A percentile compares a stretch with the other conserved stretches of the same genome.
Conservation (phyloP, 2,329 filamentous ascomycete genomes). For the Neoascochyta sp. region DNA sequence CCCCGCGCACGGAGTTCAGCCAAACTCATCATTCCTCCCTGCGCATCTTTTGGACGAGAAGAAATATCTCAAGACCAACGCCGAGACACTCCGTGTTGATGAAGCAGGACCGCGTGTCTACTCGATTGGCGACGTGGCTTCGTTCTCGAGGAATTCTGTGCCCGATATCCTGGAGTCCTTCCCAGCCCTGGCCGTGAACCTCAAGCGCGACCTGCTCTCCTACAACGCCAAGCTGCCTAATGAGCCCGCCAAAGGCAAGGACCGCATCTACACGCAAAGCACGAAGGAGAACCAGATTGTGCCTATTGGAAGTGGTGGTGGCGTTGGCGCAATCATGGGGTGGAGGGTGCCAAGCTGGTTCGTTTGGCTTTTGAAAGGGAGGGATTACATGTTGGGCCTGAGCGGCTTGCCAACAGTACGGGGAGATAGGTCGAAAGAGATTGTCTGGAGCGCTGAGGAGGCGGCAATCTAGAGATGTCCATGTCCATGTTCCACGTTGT, state of each 20-base stretch:
- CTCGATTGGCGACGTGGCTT: slow-evolving; percentile 47
- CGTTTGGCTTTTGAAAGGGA: slow-evolving; percentile 42
- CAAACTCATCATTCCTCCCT: slow-evolving; percentile 54
- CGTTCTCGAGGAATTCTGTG: slow-evolving; percentile 42
- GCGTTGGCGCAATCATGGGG: slow-evolving; percentile 38
- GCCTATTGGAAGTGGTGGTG: slow-evolving; percentile 31
- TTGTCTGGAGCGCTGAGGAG: slow-evolving; percentile 24
- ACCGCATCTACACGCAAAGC: slow-evolving; percentile 20
- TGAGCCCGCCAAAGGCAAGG: slow-evolving; percentile 23
- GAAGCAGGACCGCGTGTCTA: slow-evolving; percentile 47
- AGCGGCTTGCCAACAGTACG: slow-evolving; percentile 8
- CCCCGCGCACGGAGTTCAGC: slow-evolving; percentile 49
- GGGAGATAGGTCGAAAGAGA: slow-evolving; percentile 25
- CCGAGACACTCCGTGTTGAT: slow-evolving; percentile 45
- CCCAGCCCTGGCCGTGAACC: slow-evolving; percentile 43
- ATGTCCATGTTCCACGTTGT: no score
- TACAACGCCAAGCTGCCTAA: slow-evolving; percentile 17
- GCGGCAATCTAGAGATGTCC: slow-evolving; percentile 14
- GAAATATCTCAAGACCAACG: slow-evolving; percentile 50
- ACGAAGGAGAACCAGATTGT: slow-evolving; percentile 27
- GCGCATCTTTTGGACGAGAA: slow-evolving; percentile 43
- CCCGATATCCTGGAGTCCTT: slow-evolving; percentile 41
- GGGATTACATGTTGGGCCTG: slow-evolving; percentile 38
- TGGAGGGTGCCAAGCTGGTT: slow-evolving; percentile 38
- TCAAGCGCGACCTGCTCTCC: slow-evolving; percentile 47